These are phyloP conservation scores for Ustulina deusta DNA, from an alignment of 2,329 filamentous ascomycete genomes.

Conservation along the genomic window DNA sequence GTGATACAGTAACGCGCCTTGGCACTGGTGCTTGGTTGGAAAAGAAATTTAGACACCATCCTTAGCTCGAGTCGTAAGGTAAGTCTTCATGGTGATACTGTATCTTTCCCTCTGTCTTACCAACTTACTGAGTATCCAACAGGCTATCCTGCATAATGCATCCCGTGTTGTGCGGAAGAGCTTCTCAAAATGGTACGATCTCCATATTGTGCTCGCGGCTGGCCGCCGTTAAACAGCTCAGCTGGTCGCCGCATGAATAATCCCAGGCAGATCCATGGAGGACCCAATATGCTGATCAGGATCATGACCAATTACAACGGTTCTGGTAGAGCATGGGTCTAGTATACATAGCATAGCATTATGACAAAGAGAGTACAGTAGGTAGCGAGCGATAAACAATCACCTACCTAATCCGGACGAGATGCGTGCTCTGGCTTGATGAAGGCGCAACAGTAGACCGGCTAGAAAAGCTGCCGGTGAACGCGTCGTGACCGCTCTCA, in stretches of 20 bases:
- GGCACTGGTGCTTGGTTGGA: slow-evolving; percentile 20
- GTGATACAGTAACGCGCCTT: slow-evolving; percentile 30
- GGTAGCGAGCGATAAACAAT: slow-evolving; percentile 34
- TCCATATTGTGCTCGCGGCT: slow-evolving; percentile 5
- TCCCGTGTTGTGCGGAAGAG: background rate
- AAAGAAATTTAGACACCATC: slow-evolving; percentile 30
- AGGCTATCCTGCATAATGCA: background rate
- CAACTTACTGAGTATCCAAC: background rate
- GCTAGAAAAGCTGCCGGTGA: slow-evolving; percentile 13
- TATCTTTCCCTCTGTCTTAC: background rate
- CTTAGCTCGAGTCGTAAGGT: background rate
- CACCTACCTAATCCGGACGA: slow-evolving; percentile 40
- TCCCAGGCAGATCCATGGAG: slow-evolving; percentile 19
- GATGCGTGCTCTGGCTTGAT: slow-evolving; percentile 27
- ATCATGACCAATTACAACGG: slow-evolving; percentile 30
- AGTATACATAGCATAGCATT: background rate
- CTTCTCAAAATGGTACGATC: slow-evolving; percentile 8
- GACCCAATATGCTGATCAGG: slow-evolving; percentile 25
- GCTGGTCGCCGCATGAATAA: slow-evolving; percentile 17
- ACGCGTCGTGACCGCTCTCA: slow-evolving; percentile 16
- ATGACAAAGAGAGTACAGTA: background rate
- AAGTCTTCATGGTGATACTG: background rate
- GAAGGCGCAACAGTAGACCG: slow-evolving; percentile 29
- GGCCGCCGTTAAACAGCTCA: background rate
- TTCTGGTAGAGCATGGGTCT: slow-evolving; percentile 17